Evolutionary conservation across 2,329 filamentous ascomycete genomes (phyloP), one percentile per base, ranked within the genome.

Genomic region (Ceratocystis ficicola): DNA sequence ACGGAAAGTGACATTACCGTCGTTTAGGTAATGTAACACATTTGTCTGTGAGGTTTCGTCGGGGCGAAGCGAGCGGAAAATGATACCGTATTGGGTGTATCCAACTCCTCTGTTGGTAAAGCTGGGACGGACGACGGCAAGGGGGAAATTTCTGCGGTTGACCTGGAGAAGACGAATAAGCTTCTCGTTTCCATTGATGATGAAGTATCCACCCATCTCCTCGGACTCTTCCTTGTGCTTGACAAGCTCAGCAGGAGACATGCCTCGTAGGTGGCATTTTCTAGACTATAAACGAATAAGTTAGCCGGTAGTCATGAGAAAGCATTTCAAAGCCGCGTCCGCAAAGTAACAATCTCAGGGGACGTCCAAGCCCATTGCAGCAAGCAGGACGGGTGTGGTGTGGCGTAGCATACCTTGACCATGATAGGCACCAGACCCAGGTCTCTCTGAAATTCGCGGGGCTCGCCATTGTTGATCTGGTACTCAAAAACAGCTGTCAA

Each of bases 1-100:
- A 66, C 94, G 84, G 77, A 99, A 96, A 0, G 90, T 97, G 71
- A 97, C 86, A 75, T 96, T 97, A 69, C 94, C 94, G 74, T 99
- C 94, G 71, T 83, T 90, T 66, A 99, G 83, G 75, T 97, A 99
- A 77, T 99, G 94, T 62, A 99, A 81, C 44, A 95, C 91, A 72
- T 97, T 99, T 46, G 93, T 97, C 76, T 97, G 93, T 36, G 92
- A 96, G 7, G 93, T 96, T 77, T 99, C 91, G 76, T 99, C 94
- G n/a, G 92, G 92, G 67, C 94, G 86, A 65, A 96, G 91, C 2
- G 88, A 95, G 76, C 94, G 87, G 70, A 96, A 86, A 72, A 95
- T 89, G 67, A 97, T 88, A 80, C 91, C 94, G 72, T 85, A 94
- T 67, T 89, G 87, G 10, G 91, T 95, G 77, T 96, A 99, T 68